A percentile compares a stretch with the other conserved stretches of the same genome.
These are phyloP conservation scores for Ciborinia camelliae DNA, from an alignment of 2,329 filamentous ascomycete genomes.

Conservation along the genomic window DNA sequence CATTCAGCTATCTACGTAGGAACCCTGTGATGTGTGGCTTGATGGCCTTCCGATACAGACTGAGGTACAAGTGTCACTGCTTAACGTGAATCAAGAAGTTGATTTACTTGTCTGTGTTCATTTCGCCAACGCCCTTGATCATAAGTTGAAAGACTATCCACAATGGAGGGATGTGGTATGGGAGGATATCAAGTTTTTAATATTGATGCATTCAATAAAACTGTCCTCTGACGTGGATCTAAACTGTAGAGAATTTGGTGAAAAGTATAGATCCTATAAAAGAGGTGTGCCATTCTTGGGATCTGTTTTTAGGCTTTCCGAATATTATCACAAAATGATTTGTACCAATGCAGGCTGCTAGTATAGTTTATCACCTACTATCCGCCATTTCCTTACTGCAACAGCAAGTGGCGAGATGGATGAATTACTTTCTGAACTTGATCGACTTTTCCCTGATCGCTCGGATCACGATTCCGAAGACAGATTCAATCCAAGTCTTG, in stretches of 20 bases:
- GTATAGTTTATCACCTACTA: no score
- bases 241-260: no score
- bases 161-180: conserved; percentile 26
- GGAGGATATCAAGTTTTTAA: no score
- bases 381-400: conserved; percentile 2
- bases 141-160: conserved; percentile 15
- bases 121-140: conserved; percentile 24
- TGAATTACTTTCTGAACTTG: background rate
- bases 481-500: background rate
- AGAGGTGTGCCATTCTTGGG: no score
- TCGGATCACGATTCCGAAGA: no score
- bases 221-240: no score
- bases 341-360: no score
- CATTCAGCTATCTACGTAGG: conserved; percentile 22
- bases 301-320: no score
- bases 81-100: no score
- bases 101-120: no score
- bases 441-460: background rate
- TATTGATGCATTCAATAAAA: conserved; percentile 22
- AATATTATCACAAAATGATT: background rate
- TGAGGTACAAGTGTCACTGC: conserved; percentile 25
- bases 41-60: conserved; percentile 22
- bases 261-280: no score
- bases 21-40: conserved; percentile 24
- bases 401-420: background rate